phyloP scores from a whole-genome alignment of 495 filamentous ascomycete genomes.

The Aspergillus homomorphus region DNA sequence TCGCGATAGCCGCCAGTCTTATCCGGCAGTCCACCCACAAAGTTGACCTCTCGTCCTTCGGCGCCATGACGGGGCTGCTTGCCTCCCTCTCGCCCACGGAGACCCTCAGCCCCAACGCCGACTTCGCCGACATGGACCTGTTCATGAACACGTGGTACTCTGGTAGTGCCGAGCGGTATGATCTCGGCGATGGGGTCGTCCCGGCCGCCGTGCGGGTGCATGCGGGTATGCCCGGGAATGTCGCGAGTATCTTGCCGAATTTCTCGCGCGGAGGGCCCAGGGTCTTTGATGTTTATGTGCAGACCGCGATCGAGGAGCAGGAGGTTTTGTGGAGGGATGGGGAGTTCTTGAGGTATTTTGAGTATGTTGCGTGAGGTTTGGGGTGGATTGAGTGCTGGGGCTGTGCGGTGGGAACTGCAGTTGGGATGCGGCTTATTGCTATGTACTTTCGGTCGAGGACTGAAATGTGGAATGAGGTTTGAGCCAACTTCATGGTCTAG shows the following conservation, averaged over 20 bases:
- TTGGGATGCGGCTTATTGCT: too few species aligned
- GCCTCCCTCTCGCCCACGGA: constrained; percentile 20
- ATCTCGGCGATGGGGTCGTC: constrained; percentile 16
- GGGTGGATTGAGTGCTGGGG: background rate
- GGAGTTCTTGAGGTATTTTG: constrained; percentile 25
- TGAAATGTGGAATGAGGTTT: too few species aligned
- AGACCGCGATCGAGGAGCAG: constrained; percentile 17
- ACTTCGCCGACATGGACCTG: constrained; percentile 26
- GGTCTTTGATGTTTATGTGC: constrained; percentile 23
- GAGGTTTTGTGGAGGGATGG: constrained; percentile 18
- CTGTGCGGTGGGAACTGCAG: too few species aligned
- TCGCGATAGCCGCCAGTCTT: constrained; percentile 17
- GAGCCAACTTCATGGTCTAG: too few species aligned
- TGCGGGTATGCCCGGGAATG: constrained; percentile 15
- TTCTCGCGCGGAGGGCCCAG: constrained; percentile 14
- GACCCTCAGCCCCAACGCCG: constrained; percentile 13
- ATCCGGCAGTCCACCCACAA: constrained; percentile 23
- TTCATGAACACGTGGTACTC: constrained; percentile 27
- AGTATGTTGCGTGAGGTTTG: constrained; percentile 11
- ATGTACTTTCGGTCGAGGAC: too few species aligned
- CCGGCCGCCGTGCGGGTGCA: constrained; percentile 18
- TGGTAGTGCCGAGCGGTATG: constrained; percentile 23
- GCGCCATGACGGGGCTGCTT: constrained; percentile 14
- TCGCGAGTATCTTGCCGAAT: constrained; percentile 21
- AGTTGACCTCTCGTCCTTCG: constrained; percentile 13